phyloP scores from a whole-genome alignment of 2,329 filamentous ascomycete species.

The Fonsecaea multimorphosa region DNA sequence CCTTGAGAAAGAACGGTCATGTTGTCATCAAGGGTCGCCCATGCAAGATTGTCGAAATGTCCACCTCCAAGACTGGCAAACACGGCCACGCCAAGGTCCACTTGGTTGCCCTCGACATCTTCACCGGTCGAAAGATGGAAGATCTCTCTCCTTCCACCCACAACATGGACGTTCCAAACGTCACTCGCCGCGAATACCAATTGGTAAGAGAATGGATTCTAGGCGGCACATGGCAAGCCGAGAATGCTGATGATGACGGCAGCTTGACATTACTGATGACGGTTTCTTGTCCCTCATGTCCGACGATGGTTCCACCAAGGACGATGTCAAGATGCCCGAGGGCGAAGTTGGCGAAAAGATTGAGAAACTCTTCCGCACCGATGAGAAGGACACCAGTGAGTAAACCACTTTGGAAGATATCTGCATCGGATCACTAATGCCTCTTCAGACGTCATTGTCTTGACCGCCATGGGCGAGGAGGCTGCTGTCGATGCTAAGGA shows the following conservation, averaged over 20 bases:
- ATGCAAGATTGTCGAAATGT: slow-evolving; percentile 99
- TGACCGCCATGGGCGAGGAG: slow-evolving; percentile 97
- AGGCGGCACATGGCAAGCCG: slow-evolving; percentile 73
- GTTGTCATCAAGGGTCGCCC: slow-evolving; percentile 98
- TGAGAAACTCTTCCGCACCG: slow-evolving; percentile 74
- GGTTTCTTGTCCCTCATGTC: slow-evolving; percentile 93
- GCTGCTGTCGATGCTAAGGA: slow-evolving; percentile 92
- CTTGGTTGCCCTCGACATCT: slow-evolving; percentile 97
- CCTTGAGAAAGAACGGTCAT: slow-evolving; percentile 98
- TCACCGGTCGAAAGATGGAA: slow-evolving; percentile 99
- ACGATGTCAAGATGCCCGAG: slow-evolving; percentile 92
- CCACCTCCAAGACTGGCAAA: slow-evolving; percentile 99
- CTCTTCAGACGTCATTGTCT: slow-evolving; percentile 80
- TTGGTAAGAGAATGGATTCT: slow-evolving; percentile 72
- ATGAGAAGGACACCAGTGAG: slow-evolving; percentile 95
- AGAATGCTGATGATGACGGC: slow-evolving; percentile 19
- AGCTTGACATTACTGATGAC: slow-evolving; percentile 94
- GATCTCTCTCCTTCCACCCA: slow-evolving; percentile 97
- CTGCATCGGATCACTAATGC: slow-evolving; percentile 20
- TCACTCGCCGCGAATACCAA: slow-evolving; percentile 88
- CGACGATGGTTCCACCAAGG: slow-evolving; percentile 84
- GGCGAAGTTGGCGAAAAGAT: slow-evolving; percentile 89
- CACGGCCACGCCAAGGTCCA: slow-evolving; percentile 99
- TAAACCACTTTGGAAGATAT: slow-evolving; percentile 10
- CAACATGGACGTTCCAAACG: slow-evolving; percentile 87